Evolutionary conservation across 257 asterid genomes (phyloP).

Genomic region (Phtheirospermum japonicum): DNA sequence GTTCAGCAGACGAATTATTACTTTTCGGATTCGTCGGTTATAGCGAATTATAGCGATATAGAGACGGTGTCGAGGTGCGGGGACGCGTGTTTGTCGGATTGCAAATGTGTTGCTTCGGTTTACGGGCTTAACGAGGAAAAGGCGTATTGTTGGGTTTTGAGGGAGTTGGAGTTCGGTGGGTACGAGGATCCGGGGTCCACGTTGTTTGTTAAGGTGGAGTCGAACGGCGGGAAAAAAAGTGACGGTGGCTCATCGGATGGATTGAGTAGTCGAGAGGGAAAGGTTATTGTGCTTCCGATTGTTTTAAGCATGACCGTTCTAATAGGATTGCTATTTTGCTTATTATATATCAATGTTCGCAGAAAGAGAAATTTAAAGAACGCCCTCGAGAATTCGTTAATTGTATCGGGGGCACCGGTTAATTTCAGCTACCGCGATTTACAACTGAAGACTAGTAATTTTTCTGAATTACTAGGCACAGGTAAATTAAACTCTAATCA

Average conservation of each 20-base stretch:
- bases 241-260: slow-evolving; percentile 32
- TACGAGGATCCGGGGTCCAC: slow-evolving; percentile 77
- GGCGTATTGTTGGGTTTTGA: slow-evolving; percentile 79
- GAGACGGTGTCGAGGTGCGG: slow-evolving; percentile 66
- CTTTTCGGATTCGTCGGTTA: slow-evolving; percentile 60
- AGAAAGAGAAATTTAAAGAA: slow-evolving; percentile 50
- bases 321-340: slow-evolving; percentile 54
- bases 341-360: slow-evolving; percentile 49
- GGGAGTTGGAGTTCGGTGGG: slow-evolving; percentile 75
- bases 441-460: slow-evolving; percentile 56
- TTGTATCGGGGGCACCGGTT: slow-evolving; percentile 69
- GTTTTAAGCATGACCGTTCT: slow-evolving; percentile 65
- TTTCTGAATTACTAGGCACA: slow-evolving; percentile 72
- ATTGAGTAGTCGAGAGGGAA: slow-evolving; percentile 33
- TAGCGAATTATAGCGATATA: slow-evolving; percentile 71
- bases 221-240: slow-evolving; percentile 22
- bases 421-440: slow-evolving; percentile 70
- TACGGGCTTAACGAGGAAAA: slow-evolving; percentile 80
- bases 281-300: slow-evolving; percentile 71
- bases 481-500: slow-evolving; percentile 37
- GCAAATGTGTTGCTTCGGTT: slow-evolving; percentile 78
- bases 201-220: slow-evolving; percentile 66
- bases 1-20: slow-evolving; percentile 67
- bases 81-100: slow-evolving; percentile 67
- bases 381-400: slow-evolving; percentile 59